These are phyloP conservation scores for Hippophae tibetana DNA, from an alignment of 306 rosid species.

Conservation along the genomic window DNA sequence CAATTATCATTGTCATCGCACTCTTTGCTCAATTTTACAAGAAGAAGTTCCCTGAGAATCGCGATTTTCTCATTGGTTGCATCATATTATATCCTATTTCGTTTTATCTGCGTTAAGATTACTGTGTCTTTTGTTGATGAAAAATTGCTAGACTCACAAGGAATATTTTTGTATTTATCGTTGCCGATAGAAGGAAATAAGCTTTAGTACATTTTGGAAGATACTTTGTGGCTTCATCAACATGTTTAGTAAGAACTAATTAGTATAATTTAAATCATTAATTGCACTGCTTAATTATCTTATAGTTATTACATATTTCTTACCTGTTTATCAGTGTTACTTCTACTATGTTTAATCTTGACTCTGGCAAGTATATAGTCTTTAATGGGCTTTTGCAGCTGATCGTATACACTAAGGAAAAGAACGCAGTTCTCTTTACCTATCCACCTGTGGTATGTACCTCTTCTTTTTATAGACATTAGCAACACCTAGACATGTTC, in stretches of 20 bases:
- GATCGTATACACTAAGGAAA: slow-evolving; percentile 76
- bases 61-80: slow-evolving; percentile 70
- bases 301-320: not conserved
- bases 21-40: slow-evolving; percentile 89
- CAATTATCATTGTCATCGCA: slow-evolving; percentile 62
- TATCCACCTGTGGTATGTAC: slow-evolving; percentile 65
- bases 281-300: too few species aligned
- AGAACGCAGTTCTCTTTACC: slow-evolving; percentile 78
- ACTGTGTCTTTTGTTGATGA: slow-evolving; percentile 8
- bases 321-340: not conserved
- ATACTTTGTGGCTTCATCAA: too few species aligned
- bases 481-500: too few species aligned
- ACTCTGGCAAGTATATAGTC: slow-evolving; percentile 69
- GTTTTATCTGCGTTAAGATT: not conserved
- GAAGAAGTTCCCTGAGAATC: slow-evolving; percentile 87
- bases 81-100: slow-evolving; percentile 72
- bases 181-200: too few species aligned
- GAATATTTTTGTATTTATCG: not conserved
- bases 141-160: not conserved
- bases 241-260: too few species aligned
- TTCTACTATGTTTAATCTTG: slow-evolving; percentile 34
- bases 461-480: not conserved
- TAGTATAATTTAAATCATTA: too few species aligned
- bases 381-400: slow-evolving; percentile 78
- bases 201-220: too few species aligned